Evolutionary conservation across 768 basidiomycete species (phyloP).

Genomic region (Trametes maxima): DNA sequence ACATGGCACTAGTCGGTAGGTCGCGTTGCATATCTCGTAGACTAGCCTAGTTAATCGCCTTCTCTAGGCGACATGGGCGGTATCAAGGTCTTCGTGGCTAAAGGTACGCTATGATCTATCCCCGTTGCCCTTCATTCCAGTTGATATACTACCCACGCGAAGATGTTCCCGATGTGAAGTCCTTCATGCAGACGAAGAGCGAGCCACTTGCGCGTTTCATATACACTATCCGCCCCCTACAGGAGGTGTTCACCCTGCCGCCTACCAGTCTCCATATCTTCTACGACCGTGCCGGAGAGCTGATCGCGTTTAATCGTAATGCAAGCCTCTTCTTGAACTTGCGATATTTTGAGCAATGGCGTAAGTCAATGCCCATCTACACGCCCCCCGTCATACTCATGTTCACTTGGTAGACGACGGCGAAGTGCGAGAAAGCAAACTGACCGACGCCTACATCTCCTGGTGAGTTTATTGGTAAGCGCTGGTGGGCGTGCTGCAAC

Average conservation of each 20-base stretch:
- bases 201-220: constrained; percentile 72
- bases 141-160: not conserved
- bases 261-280: constrained; percentile 81
- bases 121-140: not conserved
- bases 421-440: constrained; percentile 56
- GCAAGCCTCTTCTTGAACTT: constrained; percentile 89
- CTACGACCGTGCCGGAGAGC: constrained; percentile 74
- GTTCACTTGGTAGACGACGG: constrained; percentile 58
- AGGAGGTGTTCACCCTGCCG: constrained; percentile 73
- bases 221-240: constrained; percentile 64
- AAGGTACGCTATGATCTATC: constrained; percentile 44
- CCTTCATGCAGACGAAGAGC: constrained; percentile 54
- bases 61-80: constrained; percentile 58
- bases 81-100: constrained; percentile 63
- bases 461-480: constrained; percentile 52
- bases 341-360: constrained; percentile 85
- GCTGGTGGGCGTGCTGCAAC: not conserved
- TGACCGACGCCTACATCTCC: constrained; percentile 71
- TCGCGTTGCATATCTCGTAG: constrained; percentile 1
- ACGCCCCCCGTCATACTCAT: not conserved
- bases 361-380: constrained; percentile 45
- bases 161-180: constrained; percentile 60
- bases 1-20: constrained; percentile 63
- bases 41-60: not conserved
- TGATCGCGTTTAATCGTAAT: constrained; percentile 92